Base-by-base conservation (phyloP, 176 grass and related monocot genomes). In the Metroxylon sagu region DNA sequence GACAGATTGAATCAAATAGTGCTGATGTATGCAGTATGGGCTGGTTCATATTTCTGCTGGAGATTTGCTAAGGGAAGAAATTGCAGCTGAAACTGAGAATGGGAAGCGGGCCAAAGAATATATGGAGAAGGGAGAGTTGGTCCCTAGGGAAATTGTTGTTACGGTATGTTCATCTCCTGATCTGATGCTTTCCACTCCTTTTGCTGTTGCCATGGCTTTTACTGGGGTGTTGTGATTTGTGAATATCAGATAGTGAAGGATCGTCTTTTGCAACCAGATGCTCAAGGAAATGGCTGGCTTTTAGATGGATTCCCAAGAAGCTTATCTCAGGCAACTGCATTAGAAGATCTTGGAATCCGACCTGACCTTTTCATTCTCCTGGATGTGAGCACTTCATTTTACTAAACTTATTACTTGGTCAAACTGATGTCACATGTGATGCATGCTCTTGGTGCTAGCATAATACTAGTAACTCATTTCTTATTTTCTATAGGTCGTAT, bases 241-340 rank as follows among this genome's bases (percentile, higher is more conserved):
- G 31, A 35, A 48, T 65, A 49, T 8, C 78, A 92, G 93, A 98
- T 92, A 67, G 93, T 98, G 60, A 98, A 89, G 79, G 75, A 59
- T 16, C 81, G 93, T 3, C 88, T 98, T 76, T 67, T 83, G 64
- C 81, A 89, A 65, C 73, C 61, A 66, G 93, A 98, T 76, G 93
- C 88, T 65, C 80, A 92, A 73, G 78, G 85, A 74, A 85, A 85
- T 4, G 87, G 93, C 26, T 98, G 93, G 93, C 76, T 92, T 30
- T 81, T 98, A 70, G 93, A 98, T 57, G 93, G 93, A 25, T 98
- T 92, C 64, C 93, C 93, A 14, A 86, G 93, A 89, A 98, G 93
- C 49, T 70, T 78, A 65, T 91, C 87, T 0, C 93, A 98, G 75
- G 82, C 93, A 49, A 92, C 88, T 82, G 82, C 93, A 6, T 60